phyloP scores from a whole-genome alignment of 164 flowering plant genomes.

The Amborella trichopoda region DNA sequence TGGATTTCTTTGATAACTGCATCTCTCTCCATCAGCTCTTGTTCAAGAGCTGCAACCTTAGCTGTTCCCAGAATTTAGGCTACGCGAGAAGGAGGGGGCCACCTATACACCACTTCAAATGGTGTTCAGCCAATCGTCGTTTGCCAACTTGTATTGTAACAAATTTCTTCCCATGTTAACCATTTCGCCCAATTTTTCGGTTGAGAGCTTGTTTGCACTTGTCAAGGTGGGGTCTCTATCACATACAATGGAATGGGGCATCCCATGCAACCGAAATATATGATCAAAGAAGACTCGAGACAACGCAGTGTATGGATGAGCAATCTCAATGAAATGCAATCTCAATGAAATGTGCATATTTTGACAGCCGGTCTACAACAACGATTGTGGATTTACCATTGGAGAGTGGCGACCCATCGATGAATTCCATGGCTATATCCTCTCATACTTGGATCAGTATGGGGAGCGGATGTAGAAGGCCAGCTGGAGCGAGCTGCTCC shows the following conservation, averaged over 20 bases:
- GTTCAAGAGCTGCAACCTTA: background rate
- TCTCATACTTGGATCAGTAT: background rate
- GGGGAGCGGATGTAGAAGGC: background rate
- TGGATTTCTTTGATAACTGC: no score
- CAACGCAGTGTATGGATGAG: slow-evolving; percentile 3
- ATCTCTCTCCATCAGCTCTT: no score
- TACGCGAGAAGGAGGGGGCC: background rate
- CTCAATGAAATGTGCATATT: no score
- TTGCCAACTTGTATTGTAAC: slow-evolving; percentile 6
- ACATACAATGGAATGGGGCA: background rate
- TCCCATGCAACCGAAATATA: slow-evolving; percentile 2
- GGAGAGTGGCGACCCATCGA: background rate
- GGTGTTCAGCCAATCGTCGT: background rate
- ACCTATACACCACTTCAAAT: slow-evolving; percentile 1
- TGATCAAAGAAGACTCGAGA: slow-evolving; percentile 2
- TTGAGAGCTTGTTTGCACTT: background rate
- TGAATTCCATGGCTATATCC: slow-evolving; percentile 1
- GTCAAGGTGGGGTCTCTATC: no score
- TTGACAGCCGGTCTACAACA: slow-evolving; percentile 1
- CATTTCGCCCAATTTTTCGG: no score
- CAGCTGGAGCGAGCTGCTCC: background rate
- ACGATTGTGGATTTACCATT: background rate
- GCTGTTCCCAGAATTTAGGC: background rate
- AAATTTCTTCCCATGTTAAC: slow-evolving; percentile 3
- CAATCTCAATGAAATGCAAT: background rate